Conservation (phyloP, 225 moss, liverwort and hornwort species). For the Thuidium tamariscinum region DNA sequence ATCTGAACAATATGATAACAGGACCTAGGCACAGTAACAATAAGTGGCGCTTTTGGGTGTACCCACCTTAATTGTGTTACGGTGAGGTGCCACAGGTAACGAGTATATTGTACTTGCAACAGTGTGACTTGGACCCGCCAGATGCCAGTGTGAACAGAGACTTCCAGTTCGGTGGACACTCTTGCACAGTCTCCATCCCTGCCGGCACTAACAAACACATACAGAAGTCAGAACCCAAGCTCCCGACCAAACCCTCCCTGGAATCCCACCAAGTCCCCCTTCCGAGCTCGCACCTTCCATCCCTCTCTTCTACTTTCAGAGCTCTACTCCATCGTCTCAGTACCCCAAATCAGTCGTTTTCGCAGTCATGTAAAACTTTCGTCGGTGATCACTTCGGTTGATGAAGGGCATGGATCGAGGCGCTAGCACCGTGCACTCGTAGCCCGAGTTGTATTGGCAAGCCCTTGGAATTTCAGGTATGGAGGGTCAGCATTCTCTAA, state of each 20-base stretch:
- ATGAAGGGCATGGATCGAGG: not conserved
- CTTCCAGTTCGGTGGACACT: not conserved
- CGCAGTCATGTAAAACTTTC: not conserved
- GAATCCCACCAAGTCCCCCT: not conserved
- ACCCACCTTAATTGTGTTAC: too few relatives aligned
- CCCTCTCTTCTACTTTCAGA: not conserved
- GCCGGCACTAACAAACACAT: not conserved
- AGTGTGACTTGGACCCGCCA: not conserved
- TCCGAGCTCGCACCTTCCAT: not conserved
- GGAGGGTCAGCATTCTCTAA: not conserved
- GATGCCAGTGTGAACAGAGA: not conserved
- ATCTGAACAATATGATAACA: too few relatives aligned
- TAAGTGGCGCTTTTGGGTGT: too few relatives aligned
- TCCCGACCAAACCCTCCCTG: not conserved
- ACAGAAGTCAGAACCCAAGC: not conserved
- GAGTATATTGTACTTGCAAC: not conserved
- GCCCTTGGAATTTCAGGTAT: constrained; percentile 8
- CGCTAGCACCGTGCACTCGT: not conserved
- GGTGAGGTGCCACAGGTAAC: too few relatives aligned
- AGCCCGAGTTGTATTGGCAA: not conserved
- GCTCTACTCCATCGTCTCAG: not conserved
- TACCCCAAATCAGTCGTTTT: not conserved
- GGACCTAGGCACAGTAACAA: too few relatives aligned
- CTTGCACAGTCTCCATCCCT: not conserved
- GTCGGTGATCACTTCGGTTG: not conserved